Evolutionary conservation across 1,139 yeast species (phyloP), one percentile per base, ranked within the genome.

Genomic region (Geotrichum histeridarum): DNA sequence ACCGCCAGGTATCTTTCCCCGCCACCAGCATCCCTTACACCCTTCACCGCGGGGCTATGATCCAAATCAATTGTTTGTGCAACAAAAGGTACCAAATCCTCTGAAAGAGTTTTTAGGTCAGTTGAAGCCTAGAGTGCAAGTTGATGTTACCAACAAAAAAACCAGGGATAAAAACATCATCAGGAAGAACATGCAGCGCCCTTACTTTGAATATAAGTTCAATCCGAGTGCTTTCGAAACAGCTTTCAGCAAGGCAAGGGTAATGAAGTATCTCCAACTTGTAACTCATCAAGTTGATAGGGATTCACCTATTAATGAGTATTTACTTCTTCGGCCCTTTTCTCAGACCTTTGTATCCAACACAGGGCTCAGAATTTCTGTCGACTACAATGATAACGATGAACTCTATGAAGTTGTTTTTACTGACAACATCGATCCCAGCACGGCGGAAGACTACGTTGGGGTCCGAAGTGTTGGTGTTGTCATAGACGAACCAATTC

Each of bases 401-500:
- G 48, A 45, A 18, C n/a, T 11, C 11, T 45, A 45, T 17, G 48
- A 33, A 15, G 18, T 27, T 14, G 48, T 45, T 7, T 36, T 36
- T 36, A 18, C 32, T 5, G 48, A 45, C 33, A 45, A 45, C 14
- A 15, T 45, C 7, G 32, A 45, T 17, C 48, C 48, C 4, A 45
- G 31, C 12, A 14, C 30, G 6, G 32, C 18, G 9, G 31, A 45
- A 22, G 48, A 45, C 32, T 45, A 45, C 14, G 41, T 45, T 2
- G 48, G 48, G 2, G 48, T 45, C 15, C 30, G 48, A 8, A 45
- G 41, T n/a, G 48, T 45, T 12, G 48, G 48, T 7, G 48, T 45
- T 8, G 14, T 45, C 14, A 45, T 39, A 8, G 32, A 45, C 41
- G 41, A 45, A n/a, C 41, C 22, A 30, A 9, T 36, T 14, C 35